Evolutionary conservation across 1,139 yeast genomes (phyloP).

Genomic region (Kodamaea ohmeri): DNA sequence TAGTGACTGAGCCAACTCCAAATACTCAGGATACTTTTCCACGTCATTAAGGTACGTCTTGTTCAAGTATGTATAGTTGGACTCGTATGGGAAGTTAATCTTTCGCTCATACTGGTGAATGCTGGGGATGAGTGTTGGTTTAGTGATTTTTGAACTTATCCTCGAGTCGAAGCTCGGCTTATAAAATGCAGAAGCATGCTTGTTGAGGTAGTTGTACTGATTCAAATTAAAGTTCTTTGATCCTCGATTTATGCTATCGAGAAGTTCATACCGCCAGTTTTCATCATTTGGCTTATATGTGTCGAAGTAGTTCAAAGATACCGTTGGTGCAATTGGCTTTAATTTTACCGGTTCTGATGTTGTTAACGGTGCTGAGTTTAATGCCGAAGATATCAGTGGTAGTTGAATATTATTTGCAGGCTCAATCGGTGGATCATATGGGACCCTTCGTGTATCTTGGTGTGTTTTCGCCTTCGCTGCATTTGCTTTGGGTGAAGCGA

Average conservation of each 20-base stretch:
- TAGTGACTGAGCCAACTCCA: slow-evolving; percentile 46
- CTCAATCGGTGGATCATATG: neutral
- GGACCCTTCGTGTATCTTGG: neutral
- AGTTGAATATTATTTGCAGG: slow-evolving; percentile 22
- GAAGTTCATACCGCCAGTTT: slow-evolving; percentile 45
- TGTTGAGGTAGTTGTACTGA: slow-evolving; percentile 31
- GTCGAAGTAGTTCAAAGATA: slow-evolving; percentile 46
- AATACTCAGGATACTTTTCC: slow-evolving; percentile 46
- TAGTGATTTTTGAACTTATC: slow-evolving; percentile 34
- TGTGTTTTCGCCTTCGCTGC: neutral
- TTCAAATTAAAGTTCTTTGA: slow-evolving; percentile 30
- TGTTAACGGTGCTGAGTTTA: slow-evolving; percentile 24
- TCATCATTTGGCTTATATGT: slow-evolving; percentile 49
- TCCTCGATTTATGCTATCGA: slow-evolving; percentile 37
- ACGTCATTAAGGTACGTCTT: slow-evolving; percentile 46
- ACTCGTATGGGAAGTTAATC: slow-evolving; percentile 54
- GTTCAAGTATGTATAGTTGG: slow-evolving; percentile 51
- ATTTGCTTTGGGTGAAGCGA: slow-evolving; percentile 18
- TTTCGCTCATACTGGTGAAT: slow-evolving; percentile 31
- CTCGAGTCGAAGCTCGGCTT: slow-evolving; percentile 45
- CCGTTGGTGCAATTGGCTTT: slow-evolving; percentile 42
- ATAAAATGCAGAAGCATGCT: slow-evolving; percentile 17
- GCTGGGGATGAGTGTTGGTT: slow-evolving; percentile 29
- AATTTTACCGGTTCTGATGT: slow-evolving; percentile 26
- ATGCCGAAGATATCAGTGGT: slow-evolving; percentile 45